Percentiles rank a stretch among this genome's conserved stretches.
Conservation (phyloP, 164 flowering plant genomes). For the Protea cynaroides region DNA sequence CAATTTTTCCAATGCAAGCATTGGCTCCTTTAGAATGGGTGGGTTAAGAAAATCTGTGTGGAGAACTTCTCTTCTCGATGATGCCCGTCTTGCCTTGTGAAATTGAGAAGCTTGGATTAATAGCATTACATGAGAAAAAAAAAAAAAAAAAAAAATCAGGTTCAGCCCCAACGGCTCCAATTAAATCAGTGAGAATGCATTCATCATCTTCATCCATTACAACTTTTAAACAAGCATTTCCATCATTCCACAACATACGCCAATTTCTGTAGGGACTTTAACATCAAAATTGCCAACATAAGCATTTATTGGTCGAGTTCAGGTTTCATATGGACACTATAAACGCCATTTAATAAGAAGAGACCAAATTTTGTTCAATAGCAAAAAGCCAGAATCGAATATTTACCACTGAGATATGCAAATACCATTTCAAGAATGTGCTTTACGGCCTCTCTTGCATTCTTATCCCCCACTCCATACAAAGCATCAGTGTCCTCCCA, state of each 20-base stretch:
- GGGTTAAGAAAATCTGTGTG: constrained; percentile 90
- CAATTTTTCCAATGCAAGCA: constrained; percentile 56
- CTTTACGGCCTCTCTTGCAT: constrained; percentile 52
- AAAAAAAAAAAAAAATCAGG: not conserved
- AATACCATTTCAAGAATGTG: constrained; percentile 79
- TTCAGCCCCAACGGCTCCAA: not conserved
- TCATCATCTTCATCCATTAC: too few relatives aligned
- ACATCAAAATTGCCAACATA: too few relatives aligned
- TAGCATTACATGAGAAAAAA: not conserved
- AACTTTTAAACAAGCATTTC: too few relatives aligned
- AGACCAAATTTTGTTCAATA: not conserved
- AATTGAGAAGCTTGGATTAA: not conserved
- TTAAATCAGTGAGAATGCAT: too few relatives aligned
- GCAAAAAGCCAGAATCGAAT: not conserved
- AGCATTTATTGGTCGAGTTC: too few relatives aligned
- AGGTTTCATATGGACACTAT: too few relatives aligned
- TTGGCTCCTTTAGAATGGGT: constrained; percentile 61
- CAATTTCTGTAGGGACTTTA: too few relatives aligned
- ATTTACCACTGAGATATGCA: constrained; percentile 7
- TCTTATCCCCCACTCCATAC: constrained; percentile 53
- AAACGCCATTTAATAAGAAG: too few relatives aligned
- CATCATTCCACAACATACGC: too few relatives aligned
- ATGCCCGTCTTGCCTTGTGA: constrained; percentile 63
- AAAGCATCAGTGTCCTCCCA: constrained; percentile 39
- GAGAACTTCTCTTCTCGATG: constrained; percentile 57